Base-by-base conservation (phyloP, 164 flowering plant genomes). In the Chloranthus sessilifolius region DNA sequence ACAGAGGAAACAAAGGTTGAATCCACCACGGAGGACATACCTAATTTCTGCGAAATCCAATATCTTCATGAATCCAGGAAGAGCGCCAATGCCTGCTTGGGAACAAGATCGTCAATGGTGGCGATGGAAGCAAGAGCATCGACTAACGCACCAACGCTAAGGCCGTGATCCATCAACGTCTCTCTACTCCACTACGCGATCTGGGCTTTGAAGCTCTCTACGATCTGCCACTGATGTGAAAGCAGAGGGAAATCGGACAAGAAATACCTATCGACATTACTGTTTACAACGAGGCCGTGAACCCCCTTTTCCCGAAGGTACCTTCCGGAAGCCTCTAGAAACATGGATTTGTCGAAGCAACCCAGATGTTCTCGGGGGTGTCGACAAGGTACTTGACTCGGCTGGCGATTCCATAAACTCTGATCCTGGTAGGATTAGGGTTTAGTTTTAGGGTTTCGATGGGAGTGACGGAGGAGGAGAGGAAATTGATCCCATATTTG, bases 321-420 rank as follows among this genome's bases (percentile, higher is more conserved):
- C 45, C 95, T 52, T 0, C 79, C 79, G 1, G 96, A 76, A 2
- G 95, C 80, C 24, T 86, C 99, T 1, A 88, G 57, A 50, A 86
- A 89, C 97, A 92, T 86, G 25, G 77, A 81, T 47, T 92, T 95
- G 27, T 92, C 99, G 3, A 92, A 70, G 47, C 91, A 82, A 0
- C 95, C 99, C 99, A 92, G 10, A 92, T 92, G 57, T 84, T 86
- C 79, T 92, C 99, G 1, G 95, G 94, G 3, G 97, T 86, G 47
- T 92, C 99, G 4, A 92, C 96, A 5, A 92, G 65, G 53, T 92
- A 92, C 72, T 88, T 92, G 35, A 92, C 91, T 4, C 99, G 73
- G 47, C 83, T 72, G 0, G 95, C 97, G 12, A 81, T 66, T 25
- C 75, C 81, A 51, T 84, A 88, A 37, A 70, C 67, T 5, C 51